These are phyloP conservation scores for Wickerhamomyces pijperi DNA, from an alignment of 805 yeast genomes.

Conservation along the genomic window DNA sequence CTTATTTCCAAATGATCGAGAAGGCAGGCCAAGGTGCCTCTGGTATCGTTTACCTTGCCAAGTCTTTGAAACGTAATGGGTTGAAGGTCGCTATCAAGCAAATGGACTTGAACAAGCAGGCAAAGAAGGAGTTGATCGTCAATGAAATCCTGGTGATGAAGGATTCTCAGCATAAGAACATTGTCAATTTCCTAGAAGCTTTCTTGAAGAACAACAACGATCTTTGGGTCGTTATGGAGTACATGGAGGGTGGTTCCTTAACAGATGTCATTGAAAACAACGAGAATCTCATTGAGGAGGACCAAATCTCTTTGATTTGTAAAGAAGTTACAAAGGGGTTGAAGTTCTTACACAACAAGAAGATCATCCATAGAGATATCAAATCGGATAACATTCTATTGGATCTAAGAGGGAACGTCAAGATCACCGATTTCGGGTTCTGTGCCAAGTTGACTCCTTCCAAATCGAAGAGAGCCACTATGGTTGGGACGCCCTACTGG, in stretches of 20 bases:
- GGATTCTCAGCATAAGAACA: conserved; percentile 79
- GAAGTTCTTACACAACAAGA: conserved; percentile 78
- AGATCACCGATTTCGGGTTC: conserved; percentile 91
- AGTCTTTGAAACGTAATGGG: conserved; percentile 38
- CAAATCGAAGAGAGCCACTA: conserved; percentile 83
- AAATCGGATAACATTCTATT: conserved; percentile 88
- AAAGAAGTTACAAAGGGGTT: conserved; percentile 83
- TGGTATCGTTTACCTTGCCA: conserved; percentile 92
- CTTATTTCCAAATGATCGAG: conserved; percentile 51
- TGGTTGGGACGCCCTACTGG: conserved; percentile 99
- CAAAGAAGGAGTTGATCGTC: conserved; percentile 87
- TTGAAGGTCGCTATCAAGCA: conserved; percentile 85
- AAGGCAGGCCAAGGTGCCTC: conserved; percentile 98
- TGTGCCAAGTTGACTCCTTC: conserved; percentile 87
- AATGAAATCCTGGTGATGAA: conserved; percentile 95
- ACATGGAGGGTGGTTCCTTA: conserved; percentile 96
- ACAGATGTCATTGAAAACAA: conserved; percentile 91
- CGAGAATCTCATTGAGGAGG: conserved; percentile 62
- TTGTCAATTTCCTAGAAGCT: conserved; percentile 88
- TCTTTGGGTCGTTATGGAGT: conserved; percentile 97
- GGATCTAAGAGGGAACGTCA: conserved; percentile 77
- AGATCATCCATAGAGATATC: conserved; percentile 92
- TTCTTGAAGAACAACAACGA: conserved; percentile 58
- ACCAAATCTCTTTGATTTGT: conserved; percentile 91
- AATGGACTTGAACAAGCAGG: conserved; percentile 90